Conservation (phyloP, 75 land plant species). For the Sequoia sempervirens region DNA sequence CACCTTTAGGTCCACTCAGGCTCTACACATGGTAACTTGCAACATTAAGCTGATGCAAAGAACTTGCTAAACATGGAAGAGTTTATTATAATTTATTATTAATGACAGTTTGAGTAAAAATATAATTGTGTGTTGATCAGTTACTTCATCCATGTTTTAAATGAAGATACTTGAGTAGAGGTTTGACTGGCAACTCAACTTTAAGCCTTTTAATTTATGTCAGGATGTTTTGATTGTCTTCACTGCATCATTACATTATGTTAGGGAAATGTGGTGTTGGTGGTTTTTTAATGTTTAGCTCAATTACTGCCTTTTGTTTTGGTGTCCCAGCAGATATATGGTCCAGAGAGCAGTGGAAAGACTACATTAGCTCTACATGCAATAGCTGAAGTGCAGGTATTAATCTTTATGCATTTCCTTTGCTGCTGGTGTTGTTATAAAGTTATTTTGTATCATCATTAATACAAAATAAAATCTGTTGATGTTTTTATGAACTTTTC, state of each 20-base stretch:
- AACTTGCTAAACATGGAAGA: not conserved
- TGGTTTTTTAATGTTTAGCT: not conserved
- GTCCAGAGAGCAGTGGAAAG: conserved; percentile 98
- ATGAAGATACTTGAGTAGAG: not conserved
- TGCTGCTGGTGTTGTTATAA: no score
- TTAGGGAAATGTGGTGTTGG: not conserved
- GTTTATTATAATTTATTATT: not conserved
- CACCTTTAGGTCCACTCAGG: no score
- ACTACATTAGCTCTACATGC: conserved; percentile 98
- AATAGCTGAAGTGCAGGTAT: conserved; percentile 96
- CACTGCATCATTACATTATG: not conserved
- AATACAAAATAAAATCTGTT: not conserved
- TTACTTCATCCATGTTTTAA: not conserved
- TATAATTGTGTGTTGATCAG: not conserved
- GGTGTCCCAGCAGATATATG: conserved; percentile 58
- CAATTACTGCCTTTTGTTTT: not conserved
- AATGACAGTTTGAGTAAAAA: not conserved
- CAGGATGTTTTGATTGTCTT: not conserved
- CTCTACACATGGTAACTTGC: not conserved
- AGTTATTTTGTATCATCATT: no score
- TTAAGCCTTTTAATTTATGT: not conserved
- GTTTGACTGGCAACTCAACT: conserved; percentile 1
- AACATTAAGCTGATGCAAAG: not conserved
- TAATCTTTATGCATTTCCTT: not conserved
- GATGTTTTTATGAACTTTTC: no score